Evolutionary conservation across 2,329 filamentous ascomycete genomes (phyloP).

Genomic region (Raffaelea deltoideospora): DNA sequence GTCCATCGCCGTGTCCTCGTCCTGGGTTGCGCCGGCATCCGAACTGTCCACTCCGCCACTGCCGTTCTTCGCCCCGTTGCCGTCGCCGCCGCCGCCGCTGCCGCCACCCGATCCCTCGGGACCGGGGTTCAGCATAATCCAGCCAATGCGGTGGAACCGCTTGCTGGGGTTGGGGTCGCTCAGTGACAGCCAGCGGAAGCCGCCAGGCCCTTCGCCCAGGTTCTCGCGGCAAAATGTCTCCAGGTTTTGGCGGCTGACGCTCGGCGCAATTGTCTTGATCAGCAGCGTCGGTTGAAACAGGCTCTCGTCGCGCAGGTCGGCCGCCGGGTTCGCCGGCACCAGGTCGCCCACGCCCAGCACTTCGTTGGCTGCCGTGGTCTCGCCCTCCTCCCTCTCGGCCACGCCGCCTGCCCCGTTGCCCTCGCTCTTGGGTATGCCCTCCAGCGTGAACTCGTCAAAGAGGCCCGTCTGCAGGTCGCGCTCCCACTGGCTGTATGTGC

Average conservation of each 20-base stretch:
- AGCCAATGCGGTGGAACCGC: constrained; percentile 92
- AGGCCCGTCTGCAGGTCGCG: constrained; percentile 68
- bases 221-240: constrained; percentile 92
- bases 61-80: neutral
- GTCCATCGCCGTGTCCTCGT: constrained; percentile 39
- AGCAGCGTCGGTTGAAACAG: constrained; percentile 81
- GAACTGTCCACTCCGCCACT: constrained; percentile 1
- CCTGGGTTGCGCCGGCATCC: constrained; percentile 40
- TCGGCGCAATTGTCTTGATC: constrained; percentile 95
- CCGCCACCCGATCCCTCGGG: constrained; percentile 35
- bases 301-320: constrained; percentile 79
- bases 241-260: constrained; percentile 83
- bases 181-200: constrained; percentile 89
- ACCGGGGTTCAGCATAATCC: constrained; percentile 86
- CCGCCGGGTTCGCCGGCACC: constrained; percentile 66
- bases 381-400: constrained; percentile 89
- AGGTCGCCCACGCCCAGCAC: constrained; percentile 86
- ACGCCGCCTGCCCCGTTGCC: constrained; percentile 74
- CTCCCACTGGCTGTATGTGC: constrained; percentile 75
- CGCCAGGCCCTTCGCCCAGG: constrained; percentile 76
- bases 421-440: constrained; percentile 87
- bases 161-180: constrained; percentile 96
- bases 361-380: constrained; percentile 81
- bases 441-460: constrained; percentile 89
- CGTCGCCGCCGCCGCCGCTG: neutral